Percentiles rank a stretch among this genome's conserved stretches.
phyloP scores from a whole-genome alignment of 176 grass and related monocot genomes.

The Carex myosuroides region DNA sequence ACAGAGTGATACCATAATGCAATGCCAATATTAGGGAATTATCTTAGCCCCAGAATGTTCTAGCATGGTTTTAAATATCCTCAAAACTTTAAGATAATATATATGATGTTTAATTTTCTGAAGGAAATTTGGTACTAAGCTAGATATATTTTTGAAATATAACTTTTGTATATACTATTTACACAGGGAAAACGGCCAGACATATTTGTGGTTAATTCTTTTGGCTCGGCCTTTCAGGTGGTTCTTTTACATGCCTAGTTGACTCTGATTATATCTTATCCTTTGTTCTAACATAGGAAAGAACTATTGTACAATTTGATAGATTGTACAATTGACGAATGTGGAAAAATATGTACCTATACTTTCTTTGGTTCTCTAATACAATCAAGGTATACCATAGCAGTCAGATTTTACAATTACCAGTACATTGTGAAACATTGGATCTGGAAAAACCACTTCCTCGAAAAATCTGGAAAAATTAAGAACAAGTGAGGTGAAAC shows the following conservation, averaged over 20 bases:
- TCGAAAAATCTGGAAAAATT: neutral
- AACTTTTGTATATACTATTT: constrained; percentile 12
- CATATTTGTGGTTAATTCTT: constrained; percentile 97
- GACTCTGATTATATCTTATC: constrained; percentile 7
- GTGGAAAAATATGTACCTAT: neutral
- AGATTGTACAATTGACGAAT: neutral
- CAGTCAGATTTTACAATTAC: neutral
- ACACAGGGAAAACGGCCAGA: constrained; percentile 66
- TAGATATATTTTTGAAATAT: neutral
- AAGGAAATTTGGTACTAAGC: neutral
- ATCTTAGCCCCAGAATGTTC: neutral
- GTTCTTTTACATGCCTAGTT: constrained; percentile 7
- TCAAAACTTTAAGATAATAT: neutral
- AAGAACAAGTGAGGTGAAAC: neutral
- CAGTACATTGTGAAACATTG: neutral
- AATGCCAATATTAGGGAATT: neutral
- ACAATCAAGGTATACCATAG: neutral
- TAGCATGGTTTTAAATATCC: neutral
- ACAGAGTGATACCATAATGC: neutral
- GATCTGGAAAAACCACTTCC: neutral
- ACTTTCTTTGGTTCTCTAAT: neutral
- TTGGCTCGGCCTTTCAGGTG: constrained; percentile 96
- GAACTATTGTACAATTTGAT: neutral
- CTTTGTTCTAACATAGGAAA: neutral
- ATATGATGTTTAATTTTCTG: neutral